Evolutionary conservation across 805 yeast species (phyloP), one percentile per base, ranked within the genome.

Genomic region (Candida incommunis): DNA sequence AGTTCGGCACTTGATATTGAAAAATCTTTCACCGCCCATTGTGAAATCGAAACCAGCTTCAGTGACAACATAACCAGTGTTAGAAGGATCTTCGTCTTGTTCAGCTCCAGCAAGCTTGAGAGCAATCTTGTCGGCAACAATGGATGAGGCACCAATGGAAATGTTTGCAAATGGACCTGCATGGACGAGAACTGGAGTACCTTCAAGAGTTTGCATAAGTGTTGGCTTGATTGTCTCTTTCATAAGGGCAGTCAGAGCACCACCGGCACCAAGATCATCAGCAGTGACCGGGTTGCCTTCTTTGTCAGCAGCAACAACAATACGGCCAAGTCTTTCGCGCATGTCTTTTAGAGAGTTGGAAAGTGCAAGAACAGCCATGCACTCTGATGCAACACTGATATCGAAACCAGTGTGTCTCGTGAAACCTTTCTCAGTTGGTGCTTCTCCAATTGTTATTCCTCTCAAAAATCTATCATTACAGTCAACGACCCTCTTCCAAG

Each of bases 31-130:
- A 55, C 97, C 97, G 53, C 98, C 98, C 97, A 90, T 90, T 42
- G 96, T 90, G 71, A 92, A 90, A 66, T 90, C 97, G 67, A 90
- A 90, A 44, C 98, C 98, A 34, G 97, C 96, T 65, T 90, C 98
- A 43, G 98, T 90, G 49, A 90, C 85, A 45, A 87, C 97, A 60
- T 76, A 90, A 53, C 97, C 97, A 23, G 60, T 58, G 42, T 56
- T 52, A 44, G 61, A 62, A 20, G 51, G 55, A 41, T 60, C 60
- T 46, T 60, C 64, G 57, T 69, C 65, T 37, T 68, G 64, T 44
- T 70, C 72, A 27, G 76, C 69, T 55, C 92, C 92, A 16, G 94
- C 87, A 54, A 90, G 75, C 67, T 90, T 87, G 60, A 90, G 72
- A 3, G 95, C 98, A 65, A 90, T 76, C 62, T 79, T 79, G 63